phyloP scores from a whole-genome alignment of 176 grass and related monocot species.

The Phoenix dactylifera region DNA sequence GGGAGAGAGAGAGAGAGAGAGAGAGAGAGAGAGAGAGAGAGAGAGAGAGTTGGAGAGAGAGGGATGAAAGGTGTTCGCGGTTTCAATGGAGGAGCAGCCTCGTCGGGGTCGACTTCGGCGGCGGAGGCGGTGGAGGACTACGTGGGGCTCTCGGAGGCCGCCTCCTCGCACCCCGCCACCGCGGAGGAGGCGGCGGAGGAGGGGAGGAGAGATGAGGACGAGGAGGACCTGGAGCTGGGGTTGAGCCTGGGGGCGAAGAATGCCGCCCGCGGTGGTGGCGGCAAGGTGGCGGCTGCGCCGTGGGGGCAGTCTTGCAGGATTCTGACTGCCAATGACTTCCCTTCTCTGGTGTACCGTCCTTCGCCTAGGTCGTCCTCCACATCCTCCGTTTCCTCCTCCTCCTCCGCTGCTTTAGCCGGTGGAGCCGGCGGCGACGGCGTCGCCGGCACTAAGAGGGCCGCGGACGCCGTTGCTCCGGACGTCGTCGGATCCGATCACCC shows the following conservation, averaged over 20 bases:
- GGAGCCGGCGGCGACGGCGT: neutral
- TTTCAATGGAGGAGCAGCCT: slow-evolving; percentile 7
- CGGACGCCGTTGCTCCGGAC: slow-evolving; percentile 15
- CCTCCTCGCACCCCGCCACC: neutral
- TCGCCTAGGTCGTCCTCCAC: slow-evolving; percentile 11
- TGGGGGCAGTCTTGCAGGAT: neutral
- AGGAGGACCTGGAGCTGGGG: slow-evolving; percentile 27
- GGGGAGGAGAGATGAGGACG: neutral
- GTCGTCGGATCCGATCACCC: slow-evolving; percentile 14
- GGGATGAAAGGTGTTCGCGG: slow-evolving; percentile 6
- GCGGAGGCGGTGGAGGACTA: neutral
- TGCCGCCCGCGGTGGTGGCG: neutral
- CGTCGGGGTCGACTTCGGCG: slow-evolving; percentile 6
- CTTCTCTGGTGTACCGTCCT: neutral
- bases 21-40: neutral
- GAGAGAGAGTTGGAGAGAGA: neutral
- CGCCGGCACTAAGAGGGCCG: slow-evolving; percentile 8
- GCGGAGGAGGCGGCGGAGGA: slow-evolving; percentile 5
- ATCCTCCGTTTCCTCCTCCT: slow-evolving; percentile 18
- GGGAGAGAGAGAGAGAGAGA: neutral
- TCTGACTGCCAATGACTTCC: slow-evolving; percentile 15
- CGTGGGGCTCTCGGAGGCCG: neutral
- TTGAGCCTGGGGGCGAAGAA: slow-evolving; percentile 31
- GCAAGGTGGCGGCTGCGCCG: neutral
- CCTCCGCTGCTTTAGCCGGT: neutral